Base-by-base conservation (phyloP, 345 rosid genomes). In the Corymbia maculata region DNA sequence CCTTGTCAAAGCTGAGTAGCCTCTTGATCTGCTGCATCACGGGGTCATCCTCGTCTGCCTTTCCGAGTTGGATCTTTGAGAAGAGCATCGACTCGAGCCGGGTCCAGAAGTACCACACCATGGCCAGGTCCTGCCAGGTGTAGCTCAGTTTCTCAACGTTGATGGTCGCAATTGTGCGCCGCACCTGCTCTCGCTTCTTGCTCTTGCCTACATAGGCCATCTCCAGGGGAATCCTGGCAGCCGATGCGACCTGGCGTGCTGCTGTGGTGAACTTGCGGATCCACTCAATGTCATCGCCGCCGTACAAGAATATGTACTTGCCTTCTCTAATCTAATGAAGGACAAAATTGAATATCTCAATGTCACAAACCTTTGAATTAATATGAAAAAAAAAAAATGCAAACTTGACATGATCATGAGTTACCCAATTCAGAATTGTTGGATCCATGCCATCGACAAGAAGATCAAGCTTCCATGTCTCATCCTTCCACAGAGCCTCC, bases 21-120 rank as follows among this genome's bases (percentile, higher is more conserved):
- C 92, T 95, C 94, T 96, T 96, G 94, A 96, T 95, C 89, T 94
- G 95, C 90, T 93, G 95, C 95, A 95, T 94, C 93, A 92, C 91
- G 47, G 88, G 92, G 88, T 95, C 99, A 6, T 92, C 90, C 66
- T 95, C 98, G 86, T 95, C 98, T 9, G 93, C 92, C 87, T 89
- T 93, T 85, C 93, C 97, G 9, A 95, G 93, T 90, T 97, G 99
- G 89, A 96, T 94, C 93, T 96, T 96, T 89, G 99, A 96, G 94
- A 93, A 96, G 36, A 97, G 61, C 99, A 97, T 96, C 92, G 96
- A 95, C 91, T 97, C 95, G 3, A 97, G 90, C 88, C 99, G 92
- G 47, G 95, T 94, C 99, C 99, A 97, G 87, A 97, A 97, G 95
- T 94, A 95, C 99, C 98, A 96, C 61, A 97, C 94, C 94, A 95